Evolutionary conservation across 108 stramenopile genomes (phyloP), one percentile per base, ranked within the genome.

Genomic region (Mayamaea pseudoterrestris): DNA sequence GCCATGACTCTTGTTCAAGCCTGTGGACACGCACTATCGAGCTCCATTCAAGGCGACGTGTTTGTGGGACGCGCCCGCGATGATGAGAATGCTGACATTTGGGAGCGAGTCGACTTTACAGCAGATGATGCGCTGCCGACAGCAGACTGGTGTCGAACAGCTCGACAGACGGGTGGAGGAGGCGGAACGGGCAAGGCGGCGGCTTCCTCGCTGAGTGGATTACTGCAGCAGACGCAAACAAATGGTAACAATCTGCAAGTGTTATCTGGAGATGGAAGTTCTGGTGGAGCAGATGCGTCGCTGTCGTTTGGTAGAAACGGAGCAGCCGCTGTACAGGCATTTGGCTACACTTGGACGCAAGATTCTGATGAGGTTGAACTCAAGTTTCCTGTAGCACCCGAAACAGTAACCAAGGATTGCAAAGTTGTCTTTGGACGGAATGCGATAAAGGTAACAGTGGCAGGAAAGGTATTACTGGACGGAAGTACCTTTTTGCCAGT

Each of bases 331-430:
- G 55, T 56, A 5, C 28, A 31, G 5, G 60, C 65, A 47, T 63
- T 42, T 45, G 59, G 66, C 27, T 58, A 66, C 24, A 58, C 25
- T 25, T 86, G 80, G 84, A 57, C 48, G 16, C 80, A 86, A 54
- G 76, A 69, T 25, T 60, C 65, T n/a, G 80, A 81, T 6, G 84
- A 86, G 50, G 70, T 86, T 12, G 84, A 86, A 47, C 36, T 86
- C 23, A 54, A 67, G 31, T 79, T 79, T 60, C 34, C 60, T 12
- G 72, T 86, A 2, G 64, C 57, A 17, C 40, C 35, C 20, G 54
- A 52, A 8, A 74, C 69, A 12, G 76, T 72, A 50, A 56, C 63
- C 4, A 82, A 77, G 39, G 57, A 81, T 61, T 67, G 79, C 30
- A 69, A 72, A 45, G 66, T 81, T 1, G 71, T 63, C 20, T 86